Evolutionary conservation across 2,329 filamentous ascomycete species (phyloP).

Genomic region (Dactylellina drechsleri): DNA sequence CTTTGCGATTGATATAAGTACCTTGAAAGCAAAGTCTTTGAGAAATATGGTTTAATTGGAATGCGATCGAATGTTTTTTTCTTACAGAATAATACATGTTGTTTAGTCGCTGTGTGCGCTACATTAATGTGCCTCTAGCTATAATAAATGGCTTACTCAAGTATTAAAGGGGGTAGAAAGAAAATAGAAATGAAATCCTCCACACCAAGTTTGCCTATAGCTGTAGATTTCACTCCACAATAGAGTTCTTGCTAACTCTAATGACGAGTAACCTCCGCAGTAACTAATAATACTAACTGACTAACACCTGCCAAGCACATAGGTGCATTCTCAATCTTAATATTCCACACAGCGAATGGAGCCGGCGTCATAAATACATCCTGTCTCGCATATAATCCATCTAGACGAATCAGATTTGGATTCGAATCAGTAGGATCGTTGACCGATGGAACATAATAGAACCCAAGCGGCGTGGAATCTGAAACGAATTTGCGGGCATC

Average conservation of each 20-base stretch:
- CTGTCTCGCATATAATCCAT: conserved; percentile 35
- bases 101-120: background rate
- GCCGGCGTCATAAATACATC: conserved; percentile 49
- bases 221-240: background rate
- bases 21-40: too few relatives aligned
- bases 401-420: conserved; percentile 28
- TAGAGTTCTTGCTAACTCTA: background rate
- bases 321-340: conserved; percentile 30
- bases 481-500: conserved; percentile 37
- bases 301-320: conserved; percentile 2
- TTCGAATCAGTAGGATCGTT: conserved; percentile 45
- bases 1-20: too few relatives aligned
- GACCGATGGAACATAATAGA: conserved; percentile 42
- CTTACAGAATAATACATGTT: background rate
- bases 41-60: too few relatives aligned
- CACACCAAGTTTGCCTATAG: too few relatives aligned
- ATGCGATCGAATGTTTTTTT: too few relatives aligned
- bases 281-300: conserved; percentile 33
- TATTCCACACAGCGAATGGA: conserved; percentile 49
- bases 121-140: background rate
- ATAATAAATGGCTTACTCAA: background rate
- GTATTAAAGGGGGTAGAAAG: background rate
- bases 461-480: conserved; percentile 44
- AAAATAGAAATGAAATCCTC: background rate
- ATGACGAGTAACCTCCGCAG: conserved; percentile 43